These are phyloP conservation scores for Peronospora farinosa DNA, from an alignment of 352 stramenopile genomes.

Conservation along the genomic window DNA sequence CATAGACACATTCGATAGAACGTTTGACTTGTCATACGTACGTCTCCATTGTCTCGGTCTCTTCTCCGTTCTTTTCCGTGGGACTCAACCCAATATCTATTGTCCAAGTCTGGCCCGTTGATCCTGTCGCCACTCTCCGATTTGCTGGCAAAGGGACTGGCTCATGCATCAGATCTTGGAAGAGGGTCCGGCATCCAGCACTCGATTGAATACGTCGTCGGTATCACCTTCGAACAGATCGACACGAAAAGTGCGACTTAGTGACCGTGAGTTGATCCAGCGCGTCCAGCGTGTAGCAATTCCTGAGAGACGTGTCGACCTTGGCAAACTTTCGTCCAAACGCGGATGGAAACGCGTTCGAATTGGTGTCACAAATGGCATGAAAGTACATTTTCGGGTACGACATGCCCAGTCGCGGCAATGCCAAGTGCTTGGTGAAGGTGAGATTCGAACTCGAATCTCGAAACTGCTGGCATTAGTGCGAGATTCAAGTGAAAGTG, in stretches of 20 bases:
- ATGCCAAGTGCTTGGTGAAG: conserved; percentile 22
- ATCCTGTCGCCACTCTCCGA: conserved; percentile 21
- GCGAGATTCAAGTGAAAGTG: conserved; percentile 26
- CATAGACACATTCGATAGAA: too few relatives aligned
- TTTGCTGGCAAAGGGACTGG: conserved; percentile 14
- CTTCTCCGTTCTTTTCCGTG: not conserved
- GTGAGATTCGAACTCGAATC: conserved; percentile 15
- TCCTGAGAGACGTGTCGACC: conserved; percentile 12
- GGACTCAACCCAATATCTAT: not conserved
- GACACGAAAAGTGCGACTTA: conserved; percentile 20
- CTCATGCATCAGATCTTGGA: conserved; percentile 17
- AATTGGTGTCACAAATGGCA: conserved; percentile 4
- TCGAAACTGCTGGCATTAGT: conserved; percentile 25
- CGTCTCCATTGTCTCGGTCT: not conserved
- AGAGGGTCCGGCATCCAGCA: not conserved
- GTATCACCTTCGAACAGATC: conserved; percentile 20
- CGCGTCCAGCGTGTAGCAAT: conserved; percentile 25
- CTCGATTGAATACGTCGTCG: conserved; percentile 6
- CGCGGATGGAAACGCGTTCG: conserved; percentile 27
- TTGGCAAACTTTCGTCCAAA: conserved; percentile 9
- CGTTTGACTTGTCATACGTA: not conserved
- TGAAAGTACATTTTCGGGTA: conserved; percentile 19
- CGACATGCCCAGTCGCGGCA: conserved; percentile 9
- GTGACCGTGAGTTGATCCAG: conserved; percentile 24
- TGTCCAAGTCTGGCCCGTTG: not conserved